Percentiles rank a stretch among this genome's conserved stretches.
These are phyloP conservation scores for Solanum medicagineum DNA, from an alignment of 257 asterid species.

Conservation along the genomic window DNA sequence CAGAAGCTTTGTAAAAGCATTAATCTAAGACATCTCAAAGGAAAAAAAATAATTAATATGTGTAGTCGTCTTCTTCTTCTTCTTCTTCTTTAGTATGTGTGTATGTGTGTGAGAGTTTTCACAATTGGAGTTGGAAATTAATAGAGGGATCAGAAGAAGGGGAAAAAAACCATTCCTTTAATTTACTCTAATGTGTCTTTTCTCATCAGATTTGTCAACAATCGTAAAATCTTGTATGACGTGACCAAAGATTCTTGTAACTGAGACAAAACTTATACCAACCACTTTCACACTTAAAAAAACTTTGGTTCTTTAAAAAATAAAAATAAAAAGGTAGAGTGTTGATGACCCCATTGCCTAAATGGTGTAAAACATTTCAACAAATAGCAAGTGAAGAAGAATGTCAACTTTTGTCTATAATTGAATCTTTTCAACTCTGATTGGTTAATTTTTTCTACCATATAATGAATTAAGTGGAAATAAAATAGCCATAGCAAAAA, in stretches of 20 bases:
- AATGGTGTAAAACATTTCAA: not conserved
- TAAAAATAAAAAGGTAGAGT: not conserved
- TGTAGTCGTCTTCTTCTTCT: not conserved
- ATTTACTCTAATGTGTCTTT: conserved; percentile 3
- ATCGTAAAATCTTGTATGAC: conserved; percentile 56
- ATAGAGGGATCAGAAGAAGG: not conserved
- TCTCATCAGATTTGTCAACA: conserved; percentile 36
- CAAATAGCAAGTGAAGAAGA: not conserved
- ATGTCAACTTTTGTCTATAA: conserved; percentile 2
- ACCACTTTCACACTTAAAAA: conserved; percentile 1
- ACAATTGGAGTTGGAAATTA: not conserved
- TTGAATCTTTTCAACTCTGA: not conserved
- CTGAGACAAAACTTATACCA: conserved; percentile 18
- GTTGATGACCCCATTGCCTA: conserved; percentile 4
- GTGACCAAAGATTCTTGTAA: conserved; percentile 61
- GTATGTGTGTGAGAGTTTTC: not conserved
- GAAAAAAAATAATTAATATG: not conserved
- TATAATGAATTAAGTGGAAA: not conserved
- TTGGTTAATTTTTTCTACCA: not conserved
- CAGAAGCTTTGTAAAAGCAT: conserved; percentile 28
- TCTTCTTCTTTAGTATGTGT: not conserved
- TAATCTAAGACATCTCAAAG: conserved; percentile 5
- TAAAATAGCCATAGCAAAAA: not conserved
- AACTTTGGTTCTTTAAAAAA: not conserved
- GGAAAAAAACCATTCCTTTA: not conserved